Evolutionary conservation across 164 flowering plant genomes (phyloP), one percentile per base, ranked within the genome.

Genomic region (Sextonia rubra): DNA sequence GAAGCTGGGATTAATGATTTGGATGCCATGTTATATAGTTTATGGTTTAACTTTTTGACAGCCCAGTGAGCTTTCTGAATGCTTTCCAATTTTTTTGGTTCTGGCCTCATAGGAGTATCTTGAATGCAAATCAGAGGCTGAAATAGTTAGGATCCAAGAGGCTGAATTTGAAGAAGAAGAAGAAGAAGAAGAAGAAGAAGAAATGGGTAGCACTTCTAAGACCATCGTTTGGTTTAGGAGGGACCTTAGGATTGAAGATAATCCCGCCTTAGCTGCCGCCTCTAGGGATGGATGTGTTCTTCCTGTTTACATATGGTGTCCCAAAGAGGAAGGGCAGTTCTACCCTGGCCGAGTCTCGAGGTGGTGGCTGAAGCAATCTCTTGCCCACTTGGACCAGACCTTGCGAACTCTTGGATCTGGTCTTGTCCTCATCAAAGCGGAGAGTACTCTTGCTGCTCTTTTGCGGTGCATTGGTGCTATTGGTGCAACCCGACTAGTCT

Each of bases 341-440:
- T 86, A 86, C 60, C 97, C 97, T 0, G 98, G 97, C 61, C 86
- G 98, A 49, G 97, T 85, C 73, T 94, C 98, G 11, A 79, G 98
- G 78, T 94, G 98, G 98, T 94, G 98, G 98, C 83, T 94, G 67
- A 90, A 92, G 86, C 90, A 92, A 72, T 92, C 98, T 58, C 90
- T 94, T 32, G 68, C 70, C 2, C 91, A 91, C 71, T 83, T 94
- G 85, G 81, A 83, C 30, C 88, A 91, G 61, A 86, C 97, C 47
- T 76, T 94, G 84, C 86, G 77, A 69, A 83, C 94, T 23, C 92
- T 92, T 72, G 97, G 97, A 14, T 87, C 87, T 75, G 78, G 82
- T 47, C 90, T 94, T 66, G 78, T 78, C 74, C 68, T 89, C 55
- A 83, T 89, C 64, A 91, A 83, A 80, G 83, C 97, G 18, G 80